A percentile compares a stretch with the other conserved stretches of the same genome.
Evolutionary conservation across 2,329 filamentous ascomycete genomes (phyloP).

Genomic region (Claviceps pazoutovae): DNA sequence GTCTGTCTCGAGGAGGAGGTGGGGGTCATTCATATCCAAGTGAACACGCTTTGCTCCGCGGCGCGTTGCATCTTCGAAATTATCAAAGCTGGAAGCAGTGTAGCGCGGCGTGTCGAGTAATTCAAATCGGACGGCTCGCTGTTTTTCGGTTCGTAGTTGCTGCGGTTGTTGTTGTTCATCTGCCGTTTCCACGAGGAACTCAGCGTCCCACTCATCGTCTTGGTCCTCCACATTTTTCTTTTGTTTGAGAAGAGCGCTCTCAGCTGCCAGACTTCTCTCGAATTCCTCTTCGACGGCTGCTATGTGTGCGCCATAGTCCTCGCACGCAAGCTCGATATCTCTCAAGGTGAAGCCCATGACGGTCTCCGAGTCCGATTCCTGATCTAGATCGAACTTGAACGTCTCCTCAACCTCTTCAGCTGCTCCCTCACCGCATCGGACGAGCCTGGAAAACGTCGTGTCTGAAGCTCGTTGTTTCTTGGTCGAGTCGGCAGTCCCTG

Average conservation of each 20-base stretch:
- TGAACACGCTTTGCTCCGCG: conserved; percentile 65
- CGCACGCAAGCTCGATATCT: conserved; percentile 73
- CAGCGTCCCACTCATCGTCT: conserved; percentile 49
- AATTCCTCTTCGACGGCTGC: conserved; percentile 30
- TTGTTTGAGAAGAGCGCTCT: conserved; percentile 17
- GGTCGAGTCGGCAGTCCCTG: conserved; percentile 42
- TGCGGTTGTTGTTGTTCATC: conserved; percentile 21
- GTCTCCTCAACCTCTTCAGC: conserved; percentile 20
- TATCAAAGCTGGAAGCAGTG: conserved; percentile 59
- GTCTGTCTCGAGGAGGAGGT: conserved; percentile 71
- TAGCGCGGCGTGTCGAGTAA: conserved; percentile 45
- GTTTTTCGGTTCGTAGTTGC: conserved; percentile 46
- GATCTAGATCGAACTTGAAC: conserved; percentile 32
- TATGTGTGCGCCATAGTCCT: conserved; percentile 65
- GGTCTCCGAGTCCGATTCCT: conserved; percentile 45
- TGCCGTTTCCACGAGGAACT: conserved; percentile 39
- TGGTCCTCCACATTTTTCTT: conserved; percentile 22
- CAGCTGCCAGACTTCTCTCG: conserved; percentile 17
- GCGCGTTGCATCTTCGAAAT: conserved; percentile 61
- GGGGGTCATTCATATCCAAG: conserved; percentile 77
- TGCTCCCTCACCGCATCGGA: conserved; percentile 29
- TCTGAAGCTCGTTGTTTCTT: conserved; percentile 40
- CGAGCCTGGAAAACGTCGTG: conserved; percentile 32
- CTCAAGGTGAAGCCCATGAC: conserved; percentile 63
- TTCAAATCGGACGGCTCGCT: conserved; percentile 46